Evolutionary conservation across 202 grass and related monocot species (phyloP), one percentile per base, ranked within the genome.

Genomic region (Panicum hallii): DNA sequence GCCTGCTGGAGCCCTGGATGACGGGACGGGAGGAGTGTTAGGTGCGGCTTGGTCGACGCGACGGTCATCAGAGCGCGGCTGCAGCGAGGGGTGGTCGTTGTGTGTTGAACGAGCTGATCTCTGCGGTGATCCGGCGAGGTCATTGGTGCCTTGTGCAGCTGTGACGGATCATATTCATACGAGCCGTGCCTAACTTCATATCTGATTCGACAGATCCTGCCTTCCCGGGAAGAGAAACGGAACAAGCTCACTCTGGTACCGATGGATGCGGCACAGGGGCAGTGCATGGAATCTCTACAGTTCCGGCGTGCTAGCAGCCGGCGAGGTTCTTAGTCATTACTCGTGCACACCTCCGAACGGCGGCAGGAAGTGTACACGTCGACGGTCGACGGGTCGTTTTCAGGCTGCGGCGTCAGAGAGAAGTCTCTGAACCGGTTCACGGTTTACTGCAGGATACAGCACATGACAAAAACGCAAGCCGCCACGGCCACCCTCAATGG

Each of bases 31-130:
- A 11, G 14, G 28, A 23, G 38, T n/a, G 56, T 19, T 75, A 70
- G 83, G 75, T 65, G 20, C 16, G 22, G 12, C 81, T 54, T 64
- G 81, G 58, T 85, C 53, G 65, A 13, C 74, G 46, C 36, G 36
- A 38, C 36, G 36, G 36, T 38, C 36, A 54, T 14, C 54, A n/a
- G 50, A 54, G 58, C 1, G 60, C 19, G 70, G 10, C 22, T 11
- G 4, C 1, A 54, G 7, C 10, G 79, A 67, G 17, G 22, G 69
- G 11, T 9, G 36, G 32, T 4, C 9, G 9, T 50, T 23, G 47
- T 44, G 58, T 9, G 70, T 56, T 15, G 61, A 45, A 53, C 22
- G 34, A 43, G 32, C 19, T 40, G 42, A 53, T 32, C 45, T 22
- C 36, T 4, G 41, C 47, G 2, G 41, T 17, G 48, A 13, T 57